Evolutionary conservation across 805 yeast species (phyloP), one percentile per base, ranked within the genome.

Genomic region (Monosporozyma aquatica): DNA sequence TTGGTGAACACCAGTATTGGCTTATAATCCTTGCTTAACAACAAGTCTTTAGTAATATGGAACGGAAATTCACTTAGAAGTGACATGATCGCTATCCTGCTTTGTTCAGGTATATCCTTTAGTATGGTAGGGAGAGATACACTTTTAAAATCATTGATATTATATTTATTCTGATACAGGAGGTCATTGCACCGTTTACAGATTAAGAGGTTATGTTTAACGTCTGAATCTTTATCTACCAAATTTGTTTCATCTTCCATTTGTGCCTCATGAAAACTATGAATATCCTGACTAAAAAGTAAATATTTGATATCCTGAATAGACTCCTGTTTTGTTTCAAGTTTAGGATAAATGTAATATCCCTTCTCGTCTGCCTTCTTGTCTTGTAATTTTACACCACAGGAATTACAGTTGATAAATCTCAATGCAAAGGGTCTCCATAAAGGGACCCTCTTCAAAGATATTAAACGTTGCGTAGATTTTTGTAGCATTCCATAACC

Each of bases 41-140:
- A 38, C 5, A 57, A 18, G 6, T 41, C 24, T n/a, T 37, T 39
- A 44, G 71, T 64, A 3, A 80, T 52, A 6, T 80, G 70, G 32
- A 81, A 62, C 1, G 96, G 95, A 54, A 85, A 84, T 49, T 85
- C 95, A 11, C 71, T 58, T 1, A 82, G 77, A 27, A 82, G 79
- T 8, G 81, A 65, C 1, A 83, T 76, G 53, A 82, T 79, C 2
- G 80, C 70, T 1, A 82, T 50, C 7, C 69, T 68, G 3, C 75
- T 71, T 25, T 59, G 50, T 3, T 51, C 53, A 2, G 79, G 86
- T 18, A 66, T 49, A 3, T 43, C 38, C 5, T 51, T 48, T 43
- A 67, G 40, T 1, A 71, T 59, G 4, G 62, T 58, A 1, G 57
- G 52, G 3, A 59, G 50, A 2, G 66, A 49, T 38, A 44, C 46